Base-by-base conservation (phyloP, 140 eudicot species). In the Artemisia princeps region DNA sequence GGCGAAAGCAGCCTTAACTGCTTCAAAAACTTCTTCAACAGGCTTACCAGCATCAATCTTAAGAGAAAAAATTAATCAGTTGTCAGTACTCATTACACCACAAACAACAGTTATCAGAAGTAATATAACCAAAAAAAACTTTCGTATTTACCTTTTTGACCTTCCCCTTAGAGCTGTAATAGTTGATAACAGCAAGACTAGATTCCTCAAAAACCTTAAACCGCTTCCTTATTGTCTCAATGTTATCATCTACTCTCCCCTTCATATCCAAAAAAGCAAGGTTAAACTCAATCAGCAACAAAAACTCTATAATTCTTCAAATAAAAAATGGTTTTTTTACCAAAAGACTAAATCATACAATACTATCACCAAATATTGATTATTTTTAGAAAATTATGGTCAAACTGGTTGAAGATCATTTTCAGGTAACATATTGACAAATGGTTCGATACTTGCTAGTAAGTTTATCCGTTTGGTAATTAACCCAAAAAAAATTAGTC, bases 211-310 rank as follows among this genome's bases (percentile, higher is more conserved):
- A 91, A 63, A 91, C 98, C 65, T 81, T 85, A 52, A 91, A 91
- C 19, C 98, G 87, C 85, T 91, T 91, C 75, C 83, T 81, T 75
- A 91, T 85, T 8, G 98, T 91, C 17, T 85, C 96, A 59, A 85
- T 87, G 70, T 91, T 91, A 80, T 91, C 98, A 82, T 91, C 98
- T 78, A 85, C 95, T 79, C 98, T 75, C 26, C 98, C 98, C 98
- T 91, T 57, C 53, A 72, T 4, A n/a, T 6, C 55, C 62, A 33
- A 72, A 67, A 72, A 15, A 67, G 28, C 61, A 67, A 67, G 10
- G 37, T 71, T 62, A 52, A 44, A 13, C 17, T 10, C 46, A 63
- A 19, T 54, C 48, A 68, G 24, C 13, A 4, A 60, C 24, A 54
- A 67, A 67, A 33, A 17, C 50, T 15, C 22, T 19, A 2, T 9